Base-by-base conservation (phyloP, 345 rosid genomes). In the Corymbia maculata region DNA sequence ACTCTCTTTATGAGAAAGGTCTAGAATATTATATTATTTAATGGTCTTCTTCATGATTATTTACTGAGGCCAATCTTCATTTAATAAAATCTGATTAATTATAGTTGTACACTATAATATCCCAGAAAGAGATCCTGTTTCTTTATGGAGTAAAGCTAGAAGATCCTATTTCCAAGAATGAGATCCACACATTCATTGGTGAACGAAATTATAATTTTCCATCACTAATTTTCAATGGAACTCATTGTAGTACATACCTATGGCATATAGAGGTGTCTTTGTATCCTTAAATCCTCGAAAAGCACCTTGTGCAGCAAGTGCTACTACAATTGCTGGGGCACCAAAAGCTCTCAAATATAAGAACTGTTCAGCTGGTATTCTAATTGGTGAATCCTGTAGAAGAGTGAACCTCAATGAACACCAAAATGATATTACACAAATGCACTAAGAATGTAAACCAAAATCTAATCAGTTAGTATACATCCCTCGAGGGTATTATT, bases 221-320 rank as follows among this genome's bases (percentile, higher is more conserved):
- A 2, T 70, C 36, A 86, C 14, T 45, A 55, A 70, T 44, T 32
- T 28, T 44, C 79, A 86, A 89, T 36, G 59, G 55, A 70, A 53
- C 70, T 89, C n/a, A 11, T 87, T 86, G 86, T 85, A 89, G 89
- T 92, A 94, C 98, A 93, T 95, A 94, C 99, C 99, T 91, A 95
- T 93, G 61, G 99, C 99, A 94, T 93, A 96, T 66, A 96, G 89
- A 92, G 99, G 99, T 0, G 99, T 96, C 88, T 94, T 94, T 57
- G 99, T 97, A 89, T 97, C 99, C 91, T 93, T 96, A 93, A 95
- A 96, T 90, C 99, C 99, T 85, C 99, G 97, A 90, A 97, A 97
- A 84, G 98, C 92, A 86, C 99, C 99, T 89, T 95, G 98, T 19
- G 98, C 98, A 90, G 99, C 99, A 80, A 97, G 95, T 91, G 99